Conservation (phyloP, 768 basidiomycete genomes). For the Tubosaeta sp. region DNA sequence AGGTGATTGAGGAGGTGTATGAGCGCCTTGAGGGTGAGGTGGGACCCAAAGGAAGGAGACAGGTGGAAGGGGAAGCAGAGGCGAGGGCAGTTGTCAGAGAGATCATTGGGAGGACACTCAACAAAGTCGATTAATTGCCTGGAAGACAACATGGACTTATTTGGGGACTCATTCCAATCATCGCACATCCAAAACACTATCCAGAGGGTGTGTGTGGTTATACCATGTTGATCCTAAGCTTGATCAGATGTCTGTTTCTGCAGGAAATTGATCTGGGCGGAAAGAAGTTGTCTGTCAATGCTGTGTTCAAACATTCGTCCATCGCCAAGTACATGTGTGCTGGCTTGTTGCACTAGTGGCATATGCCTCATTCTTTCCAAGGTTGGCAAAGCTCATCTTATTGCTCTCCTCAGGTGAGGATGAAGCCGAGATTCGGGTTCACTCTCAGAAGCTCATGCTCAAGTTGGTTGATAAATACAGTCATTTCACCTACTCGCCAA, state of each 20-base stretch:
- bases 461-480: slow-evolving; percentile 43
- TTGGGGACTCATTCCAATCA: slow-evolving; percentile 48
- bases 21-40: slow-evolving; percentile 40
- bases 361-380: slow-evolving; percentile 8
- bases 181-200: slow-evolving; percentile 46
- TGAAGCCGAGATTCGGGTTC: slow-evolving; percentile 13
- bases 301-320: slow-evolving; percentile 50
- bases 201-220: slow-evolving; percentile 32
- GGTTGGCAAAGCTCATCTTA: slow-evolving; percentile 40
- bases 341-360: not conserved
- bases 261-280: slow-evolving; percentile 17
- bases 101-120: slow-evolving; percentile 21
- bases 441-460: slow-evolving; percentile 39
- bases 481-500: slow-evolving; percentile 5
- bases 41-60: slow-evolving; percentile 20
- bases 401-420: slow-evolving; percentile 31
- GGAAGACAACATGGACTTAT: slow-evolving; percentile 35
- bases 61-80: slow-evolving; percentile 4
- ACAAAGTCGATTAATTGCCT: slow-evolving; percentile 13
- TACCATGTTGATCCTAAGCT: slow-evolving; percentile 23
- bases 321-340: slow-evolving; percentile 31
- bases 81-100: slow-evolving; percentile 11
- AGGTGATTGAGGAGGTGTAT: slow-evolving; percentile 39
- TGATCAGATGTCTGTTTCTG: slow-evolving; percentile 7
- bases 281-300: slow-evolving; percentile 23